phyloP scores from a whole-genome alignment of 1,284 basidiomycete species.

The Fistulinella staudtii region DNA sequence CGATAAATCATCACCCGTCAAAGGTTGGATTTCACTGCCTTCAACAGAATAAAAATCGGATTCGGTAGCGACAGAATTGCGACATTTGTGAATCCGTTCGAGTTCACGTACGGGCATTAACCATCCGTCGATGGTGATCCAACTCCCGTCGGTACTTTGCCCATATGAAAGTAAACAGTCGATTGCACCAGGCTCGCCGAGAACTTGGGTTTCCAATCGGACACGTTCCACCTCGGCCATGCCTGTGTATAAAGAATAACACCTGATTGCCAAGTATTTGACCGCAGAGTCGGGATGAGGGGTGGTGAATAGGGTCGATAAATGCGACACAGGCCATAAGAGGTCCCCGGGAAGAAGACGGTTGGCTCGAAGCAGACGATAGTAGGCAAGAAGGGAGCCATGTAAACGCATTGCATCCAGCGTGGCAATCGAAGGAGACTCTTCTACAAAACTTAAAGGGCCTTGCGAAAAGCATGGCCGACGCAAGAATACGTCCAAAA shows the following conservation, averaged over 20 bases:
- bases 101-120: constrained; percentile 68
- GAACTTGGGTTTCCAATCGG: constrained; percentile 54
- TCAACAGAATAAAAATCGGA: constrained; percentile 44
- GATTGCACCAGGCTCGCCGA: constrained; percentile 53
- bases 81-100: constrained; percentile 52
- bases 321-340: constrained; percentile 62
- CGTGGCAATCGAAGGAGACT: constrained; percentile 26
- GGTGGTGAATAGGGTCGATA: constrained; percentile 55
- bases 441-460: constrained; percentile 46
- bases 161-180: constrained; percentile 59
- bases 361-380: constrained; percentile 74
- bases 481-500: constrained; percentile 48
- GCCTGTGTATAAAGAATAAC: constrained; percentile 68
- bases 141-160: constrained; percentile 40
- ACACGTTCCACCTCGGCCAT: constrained; percentile 76
- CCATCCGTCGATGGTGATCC: constrained; percentile 67
- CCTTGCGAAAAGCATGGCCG: constrained; percentile 48
- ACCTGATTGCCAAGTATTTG: constrained; percentile 69
- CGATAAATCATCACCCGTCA: constrained; percentile 51
- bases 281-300: constrained; percentile 60
- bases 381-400: constrained; percentile 70
- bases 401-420: constrained; percentile 53
- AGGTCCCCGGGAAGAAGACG: constrained; percentile 58
- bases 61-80: constrained; percentile 44
- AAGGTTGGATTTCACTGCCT: constrained; percentile 31